These are phyloP conservation scores for Eucalyptus marginata DNA, from an alignment of 345 rosid species.

Conservation along the genomic window DNA sequence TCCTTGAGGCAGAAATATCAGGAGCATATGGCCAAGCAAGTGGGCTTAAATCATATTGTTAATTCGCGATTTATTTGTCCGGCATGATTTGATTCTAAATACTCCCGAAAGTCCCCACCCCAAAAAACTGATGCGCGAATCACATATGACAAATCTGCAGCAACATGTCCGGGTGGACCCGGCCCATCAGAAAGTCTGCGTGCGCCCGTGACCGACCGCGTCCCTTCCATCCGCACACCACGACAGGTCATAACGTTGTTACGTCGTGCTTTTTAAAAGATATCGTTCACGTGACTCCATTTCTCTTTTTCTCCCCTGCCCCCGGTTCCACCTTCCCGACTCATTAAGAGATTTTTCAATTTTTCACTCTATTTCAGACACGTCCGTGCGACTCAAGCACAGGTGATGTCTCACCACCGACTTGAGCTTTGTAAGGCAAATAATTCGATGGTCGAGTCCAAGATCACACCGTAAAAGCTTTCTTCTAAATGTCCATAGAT, in stretches of 20 bases:
- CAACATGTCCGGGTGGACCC: neutral
- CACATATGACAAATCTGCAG: neutral
- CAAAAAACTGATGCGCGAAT: neutral
- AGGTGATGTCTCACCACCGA: neutral
- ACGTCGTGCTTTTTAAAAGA: neutral
- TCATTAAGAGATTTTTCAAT: too few relatives aligned
- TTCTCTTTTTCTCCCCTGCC: neutral
- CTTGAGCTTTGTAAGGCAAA: neutral
- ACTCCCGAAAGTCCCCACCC: neutral
- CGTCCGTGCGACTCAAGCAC: neutral
- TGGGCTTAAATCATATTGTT: neutral
- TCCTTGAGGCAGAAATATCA: neutral
- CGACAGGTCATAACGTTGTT: neutral
- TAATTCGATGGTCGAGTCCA: neutral
- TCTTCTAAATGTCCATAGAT: neutral
- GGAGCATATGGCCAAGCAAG: neutral
- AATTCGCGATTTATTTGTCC: neutral
- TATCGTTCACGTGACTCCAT: neutral
- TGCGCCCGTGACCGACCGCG: slow-evolving; percentile 36
- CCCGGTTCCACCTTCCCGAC: too few relatives aligned
- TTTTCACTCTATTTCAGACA: neutral
- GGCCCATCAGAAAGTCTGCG: neutral
- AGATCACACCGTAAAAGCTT: neutral
- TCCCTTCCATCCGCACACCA: neutral
- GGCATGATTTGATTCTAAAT: neutral